A percentile compares a stretch with the other conserved stretches of the same genome.
Conservation (phyloP, 2,329 filamentous ascomycete genomes). For the Monosporascus ibericus region DNA sequence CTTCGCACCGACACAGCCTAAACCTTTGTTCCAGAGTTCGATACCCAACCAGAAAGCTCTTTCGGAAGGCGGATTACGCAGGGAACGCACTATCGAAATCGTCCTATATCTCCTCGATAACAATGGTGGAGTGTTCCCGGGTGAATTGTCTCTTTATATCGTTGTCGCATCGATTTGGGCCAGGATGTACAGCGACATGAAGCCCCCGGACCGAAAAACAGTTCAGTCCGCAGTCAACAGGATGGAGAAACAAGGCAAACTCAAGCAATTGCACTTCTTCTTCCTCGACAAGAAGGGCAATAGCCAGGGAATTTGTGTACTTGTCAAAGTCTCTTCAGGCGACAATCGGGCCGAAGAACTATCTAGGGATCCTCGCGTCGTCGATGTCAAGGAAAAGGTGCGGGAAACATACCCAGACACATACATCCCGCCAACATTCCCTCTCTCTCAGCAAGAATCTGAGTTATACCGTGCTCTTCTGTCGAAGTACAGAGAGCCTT, state of each 20-base stretch:
- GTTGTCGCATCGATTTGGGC: constrained; percentile 40
- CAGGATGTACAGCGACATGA: constrained; percentile 31
- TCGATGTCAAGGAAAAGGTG: constrained; percentile 39
- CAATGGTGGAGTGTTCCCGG: constrained; percentile 43
- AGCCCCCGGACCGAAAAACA: constrained; percentile 28
- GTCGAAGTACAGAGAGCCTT: constrained; percentile 12
- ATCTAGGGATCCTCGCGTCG: constrained; percentile 35
- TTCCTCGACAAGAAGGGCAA: constrained; percentile 19
- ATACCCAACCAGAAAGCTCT: constrained; percentile 17
- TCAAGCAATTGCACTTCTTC: constrained; percentile 21
- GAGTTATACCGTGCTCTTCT: constrained; percentile 24
- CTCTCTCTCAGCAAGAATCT: constrained; percentile 28
- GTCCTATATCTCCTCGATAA: constrained; percentile 34
- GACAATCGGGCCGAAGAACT: constrained; percentile 17
- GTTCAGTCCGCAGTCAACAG: constrained; percentile 20
- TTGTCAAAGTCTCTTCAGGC: constrained; percentile 11
- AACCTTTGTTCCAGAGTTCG: background rate
- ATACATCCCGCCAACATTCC: constrained; percentile 35
- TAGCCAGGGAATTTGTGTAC: constrained; percentile 21
- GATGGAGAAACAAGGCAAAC: constrained; percentile 17
- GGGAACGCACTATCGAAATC: constrained; percentile 31
- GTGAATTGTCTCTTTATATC: constrained; percentile 43
- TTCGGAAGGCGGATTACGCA: constrained; percentile 23
- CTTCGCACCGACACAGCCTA: constrained; percentile 1
- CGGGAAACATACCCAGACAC: constrained; percentile 39